These are phyloP conservation scores for Colletotrichum echinochloae DNA, from an alignment of 2,329 filamentous ascomycete species.

Conservation along the genomic window DNA sequence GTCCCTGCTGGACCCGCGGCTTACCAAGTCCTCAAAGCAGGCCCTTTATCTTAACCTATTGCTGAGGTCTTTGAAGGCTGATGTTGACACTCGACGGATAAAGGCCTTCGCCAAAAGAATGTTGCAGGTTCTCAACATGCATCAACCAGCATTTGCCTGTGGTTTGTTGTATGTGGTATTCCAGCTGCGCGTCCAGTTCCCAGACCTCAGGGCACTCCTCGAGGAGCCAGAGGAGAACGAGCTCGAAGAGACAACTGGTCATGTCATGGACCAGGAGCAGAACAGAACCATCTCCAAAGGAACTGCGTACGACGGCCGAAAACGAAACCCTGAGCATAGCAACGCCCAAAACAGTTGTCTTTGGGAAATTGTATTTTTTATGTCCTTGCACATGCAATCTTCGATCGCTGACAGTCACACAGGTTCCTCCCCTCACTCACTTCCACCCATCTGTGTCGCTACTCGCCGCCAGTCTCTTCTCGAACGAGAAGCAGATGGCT, in stretches of 20 bases:
- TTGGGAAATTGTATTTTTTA: slow-evolving; percentile 83
- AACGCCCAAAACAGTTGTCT: slow-evolving; percentile 93
- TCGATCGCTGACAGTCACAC: background rate
- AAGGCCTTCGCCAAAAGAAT: slow-evolving; percentile 97
- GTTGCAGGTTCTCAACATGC: slow-evolving; percentile 86
- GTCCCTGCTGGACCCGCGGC: slow-evolving; percentile 88
- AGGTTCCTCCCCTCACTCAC: slow-evolving; percentile 78
- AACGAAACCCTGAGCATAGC: slow-evolving; percentile 90
- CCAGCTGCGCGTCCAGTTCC: slow-evolving; percentile 83
- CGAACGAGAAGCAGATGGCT: slow-evolving; percentile 76
- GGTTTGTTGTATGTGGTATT: slow-evolving; percentile 91
- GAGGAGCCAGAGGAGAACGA: slow-evolving; percentile 83
- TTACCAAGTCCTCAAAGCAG: slow-evolving; percentile 93
- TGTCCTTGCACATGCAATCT: slow-evolving; percentile 3
- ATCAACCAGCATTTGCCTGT: slow-evolving; percentile 93
- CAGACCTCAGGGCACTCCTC: slow-evolving; percentile 81
- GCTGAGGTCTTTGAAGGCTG: slow-evolving; percentile 87
- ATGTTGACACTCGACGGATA: slow-evolving; percentile 89
- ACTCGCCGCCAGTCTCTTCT: slow-evolving; percentile 79
- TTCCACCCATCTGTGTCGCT: slow-evolving; percentile 94
- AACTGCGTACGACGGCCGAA: slow-evolving; percentile 82
- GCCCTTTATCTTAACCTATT: slow-evolving; percentile 94
- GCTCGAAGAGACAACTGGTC: slow-evolving; percentile 54
- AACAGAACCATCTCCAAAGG: slow-evolving; percentile 41
- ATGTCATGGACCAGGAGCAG: slow-evolving; percentile 43